Evolutionary conservation across 2,329 filamentous ascomycete species (phyloP), one percentile per base, ranked within the genome.

Genomic region (Bipolaris gigantea): DNA sequence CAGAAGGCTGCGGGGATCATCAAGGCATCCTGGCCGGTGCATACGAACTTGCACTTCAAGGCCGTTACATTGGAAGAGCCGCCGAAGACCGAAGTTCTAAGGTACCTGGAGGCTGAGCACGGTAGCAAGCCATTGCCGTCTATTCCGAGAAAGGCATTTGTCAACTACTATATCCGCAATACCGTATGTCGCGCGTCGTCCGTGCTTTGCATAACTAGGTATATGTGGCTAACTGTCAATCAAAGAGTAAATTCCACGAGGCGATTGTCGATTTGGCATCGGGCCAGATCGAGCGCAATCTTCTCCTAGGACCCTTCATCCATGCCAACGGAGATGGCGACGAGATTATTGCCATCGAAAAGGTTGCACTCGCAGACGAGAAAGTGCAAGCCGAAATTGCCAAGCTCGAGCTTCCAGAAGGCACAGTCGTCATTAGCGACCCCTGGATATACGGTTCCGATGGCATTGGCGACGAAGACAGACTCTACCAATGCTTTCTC

Each of bases 401-500:
- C 32, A 86, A 86, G 62, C 61, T 87, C 55, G 71, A 85, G 53
- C 76, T 87, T 0, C 84, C 84, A 0, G 72, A 82, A 58, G 83
- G 82, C 18, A 78, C 83, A 6, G 78, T 79, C 1, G 76, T 87
- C 18, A 81, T 84, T 56, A 77, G 79, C 46, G 84, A 86, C 58
- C 83, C 83, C 0, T 92, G 88, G 89, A 89, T 89, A 34, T 92
- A 90, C 58, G 84, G 78, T 8, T 73, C 77, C 10, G 79, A 81
- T 63, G 79, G 79, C n/a, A 62, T 80, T 36, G 67, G 74, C 48
- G 79, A 81, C 47, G 76, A 79, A 47, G 74, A 79, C 10, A 68
- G 78, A 16, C 64, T 83, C 61, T 86, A 81, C 66, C 85, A 88
- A 67, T 85, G 83, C 71, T 89, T 86, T 73, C 71, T 89, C 49